Evolutionary conservation across 1,284 basidiomycete genomes (phyloP).

Genomic region (Cryptococcus sp.): DNA sequence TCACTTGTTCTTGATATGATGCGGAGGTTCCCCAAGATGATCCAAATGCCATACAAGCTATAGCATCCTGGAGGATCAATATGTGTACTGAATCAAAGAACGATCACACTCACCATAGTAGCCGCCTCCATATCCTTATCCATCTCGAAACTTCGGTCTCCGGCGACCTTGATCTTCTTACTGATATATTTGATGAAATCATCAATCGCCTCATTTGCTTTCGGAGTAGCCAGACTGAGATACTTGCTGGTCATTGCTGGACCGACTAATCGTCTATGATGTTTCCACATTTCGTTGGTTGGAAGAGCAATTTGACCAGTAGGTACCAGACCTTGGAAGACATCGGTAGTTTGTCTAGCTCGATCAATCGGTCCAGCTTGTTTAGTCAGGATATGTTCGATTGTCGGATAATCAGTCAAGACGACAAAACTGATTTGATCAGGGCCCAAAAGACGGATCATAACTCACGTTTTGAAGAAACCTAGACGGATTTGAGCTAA

Average conservation of each 20-base stretch:
- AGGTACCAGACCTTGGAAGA: slow-evolving; percentile 23
- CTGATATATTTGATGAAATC: slow-evolving; percentile 19
- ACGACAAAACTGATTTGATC: slow-evolving; percentile 16
- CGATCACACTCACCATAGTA: slow-evolving; percentile 16
- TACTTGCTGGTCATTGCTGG: slow-evolving; percentile 32
- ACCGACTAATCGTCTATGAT: slow-evolving; percentile 26
- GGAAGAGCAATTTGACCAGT: slow-evolving; percentile 20
- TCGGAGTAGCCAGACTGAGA: slow-evolving; percentile 21
- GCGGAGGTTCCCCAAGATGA: slow-evolving; percentile 17
- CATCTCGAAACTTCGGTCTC: slow-evolving; percentile 7
- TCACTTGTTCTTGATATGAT: slow-evolving; percentile 9
- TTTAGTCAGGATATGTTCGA: slow-evolving; percentile 15
- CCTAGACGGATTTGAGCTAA: slow-evolving; percentile 20
- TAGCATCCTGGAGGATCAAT: slow-evolving; percentile 17
- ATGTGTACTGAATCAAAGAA: background rate
- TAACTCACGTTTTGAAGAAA: slow-evolving; percentile 16
- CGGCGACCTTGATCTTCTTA: slow-evolving; percentile 9
- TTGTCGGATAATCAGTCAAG: slow-evolving; percentile 19
- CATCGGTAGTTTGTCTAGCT: slow-evolving; percentile 11
- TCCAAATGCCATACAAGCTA: slow-evolving; percentile 33
- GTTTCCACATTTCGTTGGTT: slow-evolving; percentile 23
- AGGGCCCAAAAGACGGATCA: background rate
- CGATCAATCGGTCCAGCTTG: slow-evolving; percentile 18
- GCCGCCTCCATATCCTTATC: slow-evolving; percentile 19
- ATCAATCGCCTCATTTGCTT: slow-evolving; percentile 17